Percentiles rank a stretch among this genome's conserved stretches.
These are phyloP conservation scores for Tylopilus felleus DNA, from an alignment of 768 basidiomycete species.

Conservation along the genomic window DNA sequence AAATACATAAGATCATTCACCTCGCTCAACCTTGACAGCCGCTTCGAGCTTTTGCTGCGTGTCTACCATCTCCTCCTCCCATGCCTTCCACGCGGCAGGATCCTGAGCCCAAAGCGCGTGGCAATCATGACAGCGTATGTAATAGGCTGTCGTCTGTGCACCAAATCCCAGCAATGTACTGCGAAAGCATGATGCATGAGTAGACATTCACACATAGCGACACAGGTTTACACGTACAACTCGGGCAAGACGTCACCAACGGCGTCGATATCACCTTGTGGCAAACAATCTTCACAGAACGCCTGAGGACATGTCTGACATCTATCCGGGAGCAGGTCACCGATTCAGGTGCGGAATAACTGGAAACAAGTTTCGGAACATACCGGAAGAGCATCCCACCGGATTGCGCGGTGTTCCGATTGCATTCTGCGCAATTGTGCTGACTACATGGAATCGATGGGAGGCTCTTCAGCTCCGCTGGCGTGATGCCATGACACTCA, in stretches of 20 bases:
- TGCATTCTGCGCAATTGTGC: constrained; percentile 47
- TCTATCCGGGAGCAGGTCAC: constrained; percentile 25
- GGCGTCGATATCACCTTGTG: constrained; percentile 45
- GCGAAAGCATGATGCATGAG: constrained; percentile 12
- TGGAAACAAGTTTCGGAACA: not conserved
- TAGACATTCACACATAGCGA: not conserved
- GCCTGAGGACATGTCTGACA: constrained; percentile 59
- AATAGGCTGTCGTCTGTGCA: constrained; percentile 38
- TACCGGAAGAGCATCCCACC: constrained; percentile 62
- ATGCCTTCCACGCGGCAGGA: constrained; percentile 37
- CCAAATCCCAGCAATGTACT: constrained; percentile 43
- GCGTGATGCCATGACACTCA: constrained; percentile 42
- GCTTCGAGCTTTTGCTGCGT: constrained; percentile 35
- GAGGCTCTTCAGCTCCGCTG: constrained; percentile 27
- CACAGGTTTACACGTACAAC: constrained; percentile 39
- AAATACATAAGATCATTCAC: not conserved
- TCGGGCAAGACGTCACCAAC: constrained; percentile 57
- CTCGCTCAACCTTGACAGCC: not conserved
- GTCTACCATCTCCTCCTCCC: constrained; percentile 42
- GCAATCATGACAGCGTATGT: constrained; percentile 51
- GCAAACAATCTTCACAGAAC: constrained; percentile 61
- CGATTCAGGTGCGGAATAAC: constrained; percentile 3
- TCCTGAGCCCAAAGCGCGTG: constrained; percentile 35
- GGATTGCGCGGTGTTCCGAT: constrained; percentile 40
- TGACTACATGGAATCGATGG: constrained; percentile 42